Percentiles rank a stretch among this genome's conserved stretches.
phyloP scores from a whole-genome alignment of 164 flowering plant species.

The Sedum album region DNA sequence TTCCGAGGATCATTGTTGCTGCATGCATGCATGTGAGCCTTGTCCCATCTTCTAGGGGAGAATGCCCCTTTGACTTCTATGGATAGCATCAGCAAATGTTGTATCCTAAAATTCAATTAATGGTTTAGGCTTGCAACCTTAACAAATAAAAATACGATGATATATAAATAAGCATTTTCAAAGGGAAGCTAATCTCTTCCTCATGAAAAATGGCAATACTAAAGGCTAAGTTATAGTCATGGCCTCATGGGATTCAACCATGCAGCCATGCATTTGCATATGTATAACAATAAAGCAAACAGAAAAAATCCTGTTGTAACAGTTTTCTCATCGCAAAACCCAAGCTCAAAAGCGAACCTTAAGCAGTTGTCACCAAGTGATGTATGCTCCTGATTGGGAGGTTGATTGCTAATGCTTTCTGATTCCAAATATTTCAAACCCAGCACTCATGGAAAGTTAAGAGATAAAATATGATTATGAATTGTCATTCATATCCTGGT shows the following conservation, averaged over 20 bases:
- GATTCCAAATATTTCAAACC: background rate
- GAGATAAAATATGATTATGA: background rate
- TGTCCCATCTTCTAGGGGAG: no score
- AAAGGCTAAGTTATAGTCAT: no score
- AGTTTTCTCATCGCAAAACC: background rate
- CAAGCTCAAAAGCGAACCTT: background rate
- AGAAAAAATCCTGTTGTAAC: background rate
- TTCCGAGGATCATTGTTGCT: background rate
- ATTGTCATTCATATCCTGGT: background rate
- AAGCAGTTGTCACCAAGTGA: background rate
- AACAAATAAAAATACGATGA: no score
- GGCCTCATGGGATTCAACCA: no score
- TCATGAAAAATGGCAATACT: no score
- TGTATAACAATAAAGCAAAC: background rate
- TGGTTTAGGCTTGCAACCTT: background rate
- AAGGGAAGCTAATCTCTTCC: no score
- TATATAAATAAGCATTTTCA: no score
- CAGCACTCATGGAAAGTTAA: background rate
- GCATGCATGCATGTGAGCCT: no score
- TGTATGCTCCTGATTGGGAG: background rate
- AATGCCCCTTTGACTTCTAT: background rate
- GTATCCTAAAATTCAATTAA: background rate
- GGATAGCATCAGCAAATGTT: background rate
- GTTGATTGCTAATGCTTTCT: background rate
- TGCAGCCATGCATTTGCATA: no score